phyloP scores from a whole-genome alignment of 1,284 basidiomycete genomes.

The Ustilago nuda region DNA sequence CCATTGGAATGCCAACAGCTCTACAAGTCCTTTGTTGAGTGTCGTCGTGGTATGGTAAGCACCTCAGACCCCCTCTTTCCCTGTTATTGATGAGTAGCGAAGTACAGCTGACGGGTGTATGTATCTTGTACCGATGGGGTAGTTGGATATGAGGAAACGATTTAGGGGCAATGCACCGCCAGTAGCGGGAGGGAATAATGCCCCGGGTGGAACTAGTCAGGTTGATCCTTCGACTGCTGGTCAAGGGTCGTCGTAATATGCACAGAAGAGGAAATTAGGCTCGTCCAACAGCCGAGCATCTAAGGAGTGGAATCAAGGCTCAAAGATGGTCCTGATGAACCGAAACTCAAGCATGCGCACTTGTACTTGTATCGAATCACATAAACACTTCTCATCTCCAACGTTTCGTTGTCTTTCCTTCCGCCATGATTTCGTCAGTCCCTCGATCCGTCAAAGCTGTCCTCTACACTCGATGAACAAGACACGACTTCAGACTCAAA shows the following conservation, averaged over 20 bases:
- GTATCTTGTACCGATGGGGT: neutral
- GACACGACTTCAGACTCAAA: neutral
- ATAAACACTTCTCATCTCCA: neutral
- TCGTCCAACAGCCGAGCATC: too few species aligned
- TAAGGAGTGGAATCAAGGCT: too few species aligned
- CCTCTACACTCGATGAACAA: too few species aligned
- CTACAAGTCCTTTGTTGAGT: constrained; percentile 60
- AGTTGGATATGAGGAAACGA: constrained; percentile 56
- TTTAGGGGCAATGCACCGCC: constrained; percentile 57
- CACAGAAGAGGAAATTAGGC: too few species aligned
- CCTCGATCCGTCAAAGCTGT: too few species aligned
- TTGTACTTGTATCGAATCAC: constrained; percentile 20
- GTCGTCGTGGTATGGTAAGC: constrained; percentile 56
- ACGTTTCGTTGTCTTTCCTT: neutral
- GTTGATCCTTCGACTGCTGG: constrained; percentile 23
- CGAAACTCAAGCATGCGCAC: neutral
- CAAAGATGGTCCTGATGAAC: neutral
- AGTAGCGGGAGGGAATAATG: constrained; percentile 32
- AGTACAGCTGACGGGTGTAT: constrained; percentile 12
- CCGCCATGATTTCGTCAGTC: neutral
- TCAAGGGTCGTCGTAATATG: neutral
- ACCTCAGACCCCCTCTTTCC: neutral
- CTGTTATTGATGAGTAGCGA: neutral
- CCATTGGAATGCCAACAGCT: constrained; percentile 58
- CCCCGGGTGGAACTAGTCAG: constrained; percentile 49